Conservation (phyloP, 345 rosid genomes). For the Bruguiera parviflora region DNA sequence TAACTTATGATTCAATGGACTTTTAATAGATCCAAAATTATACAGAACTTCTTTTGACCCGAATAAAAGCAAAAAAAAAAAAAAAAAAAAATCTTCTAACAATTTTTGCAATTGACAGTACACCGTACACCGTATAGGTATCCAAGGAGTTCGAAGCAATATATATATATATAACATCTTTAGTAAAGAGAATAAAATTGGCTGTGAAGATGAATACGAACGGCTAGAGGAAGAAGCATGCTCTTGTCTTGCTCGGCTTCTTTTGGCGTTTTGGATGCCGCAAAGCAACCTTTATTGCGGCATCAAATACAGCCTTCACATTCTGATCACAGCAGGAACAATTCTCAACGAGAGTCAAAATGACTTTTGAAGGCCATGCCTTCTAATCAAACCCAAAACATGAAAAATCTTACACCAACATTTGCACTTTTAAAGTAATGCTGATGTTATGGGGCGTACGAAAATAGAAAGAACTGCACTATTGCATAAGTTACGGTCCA, state of each 20-base stretch:
- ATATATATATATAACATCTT: too few relatives aligned
- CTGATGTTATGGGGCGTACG: too few relatives aligned
- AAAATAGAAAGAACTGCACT: neutral
- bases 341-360: too few relatives aligned
- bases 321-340: slow-evolving; percentile 34
- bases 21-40: too few relatives aligned
- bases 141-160: neutral
- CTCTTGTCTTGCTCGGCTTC: slow-evolving; percentile 38
- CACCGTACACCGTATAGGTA: neutral
- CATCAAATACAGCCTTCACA: slow-evolving; percentile 72
- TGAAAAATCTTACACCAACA: too few relatives aligned
- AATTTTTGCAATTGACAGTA: neutral
- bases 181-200: neutral
- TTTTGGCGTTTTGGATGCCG: slow-evolving; percentile 59
- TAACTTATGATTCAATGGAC: too few relatives aligned
- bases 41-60: too few relatives aligned
- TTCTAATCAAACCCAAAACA: too few relatives aligned
- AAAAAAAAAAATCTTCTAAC: neutral
- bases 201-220: neutral
- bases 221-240: slow-evolving; percentile 45
- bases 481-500: too few relatives aligned
- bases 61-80: too few relatives aligned
- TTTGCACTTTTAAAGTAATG: too few relatives aligned
- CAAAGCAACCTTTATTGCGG: slow-evolving; percentile 61
- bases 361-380: too few relatives aligned